Conservation (phyloP, 1,284 basidiomycete species). For the Apiotrichum montevideense region DNA sequence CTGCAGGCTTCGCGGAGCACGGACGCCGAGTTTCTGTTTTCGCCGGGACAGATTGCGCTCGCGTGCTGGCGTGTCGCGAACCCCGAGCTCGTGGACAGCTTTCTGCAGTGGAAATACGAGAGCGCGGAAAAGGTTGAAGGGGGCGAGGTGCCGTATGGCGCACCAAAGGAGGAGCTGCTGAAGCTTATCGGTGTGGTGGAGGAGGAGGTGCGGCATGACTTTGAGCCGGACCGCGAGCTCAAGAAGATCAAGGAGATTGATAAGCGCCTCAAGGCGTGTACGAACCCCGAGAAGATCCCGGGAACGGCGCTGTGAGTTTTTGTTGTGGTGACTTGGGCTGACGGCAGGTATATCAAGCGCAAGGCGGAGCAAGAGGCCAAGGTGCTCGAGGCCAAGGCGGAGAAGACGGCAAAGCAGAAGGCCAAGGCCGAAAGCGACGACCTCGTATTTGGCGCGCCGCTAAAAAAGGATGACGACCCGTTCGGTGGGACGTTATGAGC, state of each 20-base stretch:
- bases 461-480: background rate
- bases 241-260: constrained; percentile 81
- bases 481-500: background rate
- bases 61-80: constrained; percentile 67
- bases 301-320: constrained; percentile 62
- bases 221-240: constrained; percentile 60
- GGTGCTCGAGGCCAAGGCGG: constrained; percentile 30
- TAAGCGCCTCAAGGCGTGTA: constrained; percentile 71
- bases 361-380: constrained; percentile 42
- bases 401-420: constrained; percentile 29
- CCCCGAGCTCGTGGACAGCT: constrained; percentile 58
- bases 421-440: constrained; percentile 18
- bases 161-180: constrained; percentile 39
- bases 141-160: constrained; percentile 23
- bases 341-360: constrained; percentile 44
- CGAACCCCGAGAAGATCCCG: constrained; percentile 87
- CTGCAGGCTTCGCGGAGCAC: constrained; percentile 73
- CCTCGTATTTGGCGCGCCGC: constrained; percentile 27
- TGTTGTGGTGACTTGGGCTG: background rate
- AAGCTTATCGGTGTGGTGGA: constrained; percentile 55
- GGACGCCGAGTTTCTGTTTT: constrained; percentile 84
- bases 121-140: constrained; percentile 33
- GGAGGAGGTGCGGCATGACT: constrained; percentile 51
- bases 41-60: constrained; percentile 90
- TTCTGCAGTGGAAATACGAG: constrained; percentile 53